Conservation (phyloP, 495 filamentous ascomycete species). For the Letharia lupina region DNA sequence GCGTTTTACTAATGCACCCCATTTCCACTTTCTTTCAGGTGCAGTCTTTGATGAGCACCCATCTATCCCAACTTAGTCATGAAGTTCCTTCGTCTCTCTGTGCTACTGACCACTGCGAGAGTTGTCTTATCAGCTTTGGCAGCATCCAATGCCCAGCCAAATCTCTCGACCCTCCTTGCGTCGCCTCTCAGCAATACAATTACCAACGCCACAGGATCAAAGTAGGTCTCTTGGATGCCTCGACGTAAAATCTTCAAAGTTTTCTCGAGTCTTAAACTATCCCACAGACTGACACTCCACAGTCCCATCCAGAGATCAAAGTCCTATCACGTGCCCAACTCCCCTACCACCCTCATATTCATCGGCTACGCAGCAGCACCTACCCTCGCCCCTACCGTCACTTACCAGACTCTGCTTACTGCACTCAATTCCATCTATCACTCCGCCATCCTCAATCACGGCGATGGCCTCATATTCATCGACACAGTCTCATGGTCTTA, state of each 20-base stretch:
- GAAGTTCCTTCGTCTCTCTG: neutral
- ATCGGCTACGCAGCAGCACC: neutral
- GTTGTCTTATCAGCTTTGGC: neutral
- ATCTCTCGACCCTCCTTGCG: neutral
- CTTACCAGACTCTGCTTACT: neutral
- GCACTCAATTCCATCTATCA: neutral
- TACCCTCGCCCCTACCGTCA: neutral
- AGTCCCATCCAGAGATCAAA: neutral
- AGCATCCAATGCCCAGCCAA: neutral
- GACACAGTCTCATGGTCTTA: neutral
- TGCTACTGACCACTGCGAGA: neutral
- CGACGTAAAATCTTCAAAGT: neutral
- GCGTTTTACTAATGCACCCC: neutral
- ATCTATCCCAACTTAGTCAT: neutral
- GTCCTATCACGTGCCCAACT: constrained; percentile 3
- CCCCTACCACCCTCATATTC: constrained; percentile 5
- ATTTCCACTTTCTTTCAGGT: neutral
- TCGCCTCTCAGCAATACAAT: neutral
- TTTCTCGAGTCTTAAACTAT: neutral
- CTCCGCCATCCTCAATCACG: neutral
- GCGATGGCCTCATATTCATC: neutral
- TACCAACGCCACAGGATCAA: constrained; percentile 1
- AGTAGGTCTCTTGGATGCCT: neutral
- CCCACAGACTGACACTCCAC: neutral
- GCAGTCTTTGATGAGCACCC: neutral